A percentile compares a stretch with the other conserved stretches of the same genome.
These are phyloP conservation scores for Solanum chilense DNA, from an alignment of 257 asterid genomes.

Conservation along the genomic window DNA sequence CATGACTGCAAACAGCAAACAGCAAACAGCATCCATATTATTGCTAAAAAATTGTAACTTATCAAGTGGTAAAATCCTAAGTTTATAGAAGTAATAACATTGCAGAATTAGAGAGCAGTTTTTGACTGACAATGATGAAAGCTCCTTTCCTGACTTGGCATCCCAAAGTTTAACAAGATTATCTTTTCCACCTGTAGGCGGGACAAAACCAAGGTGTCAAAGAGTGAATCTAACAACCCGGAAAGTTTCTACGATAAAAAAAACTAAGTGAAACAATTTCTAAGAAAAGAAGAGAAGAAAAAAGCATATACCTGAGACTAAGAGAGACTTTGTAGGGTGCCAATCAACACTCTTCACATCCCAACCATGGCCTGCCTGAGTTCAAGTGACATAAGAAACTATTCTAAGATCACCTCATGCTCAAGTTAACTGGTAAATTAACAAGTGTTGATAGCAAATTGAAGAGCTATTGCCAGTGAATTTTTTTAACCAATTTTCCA, in stretches of 20 bases:
- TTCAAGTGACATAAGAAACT: slow-evolving; percentile 47
- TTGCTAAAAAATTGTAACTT: neutral
- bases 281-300: neutral
- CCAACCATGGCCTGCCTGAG: slow-evolving; percentile 99
- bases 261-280: neutral
- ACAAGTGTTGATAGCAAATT: neutral
- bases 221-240: neutral
- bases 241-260: neutral
- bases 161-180: slow-evolving; percentile 98
- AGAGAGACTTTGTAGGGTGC: slow-evolving; percentile 95
- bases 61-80: neutral
- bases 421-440: neutral
- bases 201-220: neutral
- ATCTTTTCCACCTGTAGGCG: slow-evolving; percentile 89
- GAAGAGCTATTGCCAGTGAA: neutral
- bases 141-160: slow-evolving; percentile 91
- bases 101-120: neutral
- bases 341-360: slow-evolving; percentile 99
- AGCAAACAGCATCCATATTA: neutral
- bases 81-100: neutral
- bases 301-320: slow-evolving; percentile 65
- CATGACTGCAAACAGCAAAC: slow-evolving; percentile 60
- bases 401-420: slow-evolving; percentile 42
- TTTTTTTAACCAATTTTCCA: neutral
- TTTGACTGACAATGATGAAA: slow-evolving; percentile 74